Evolutionary conservation across 192 early-diverging fungal species (phyloP), one percentile per base, ranked within the genome.

Genomic region (Paraglomus brasilianum): DNA sequence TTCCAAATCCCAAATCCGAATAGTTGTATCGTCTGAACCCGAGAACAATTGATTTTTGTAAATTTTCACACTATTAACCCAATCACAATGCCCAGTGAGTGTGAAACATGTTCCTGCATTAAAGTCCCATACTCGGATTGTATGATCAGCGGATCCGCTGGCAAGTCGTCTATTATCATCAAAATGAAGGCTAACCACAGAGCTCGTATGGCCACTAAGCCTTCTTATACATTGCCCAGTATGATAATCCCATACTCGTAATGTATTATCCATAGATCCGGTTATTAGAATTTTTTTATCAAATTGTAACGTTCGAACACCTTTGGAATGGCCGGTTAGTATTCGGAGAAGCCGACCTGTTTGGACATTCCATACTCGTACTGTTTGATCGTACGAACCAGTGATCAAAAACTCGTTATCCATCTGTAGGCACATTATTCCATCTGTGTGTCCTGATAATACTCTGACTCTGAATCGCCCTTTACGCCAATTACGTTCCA

Each of bases 401-500:
- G 93, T 92, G 39, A 95, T 91, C 62, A 95, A 80, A 46, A 90
- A 82, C 8, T 74, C 69, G 36, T 52, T 66, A 22, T 73, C 55
- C 61, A 94, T 93, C 70, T 98, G 93, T 5, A 95, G 81, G 57
- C 88, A 92, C 83, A 94, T 89, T 39, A 98, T 87, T 60, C 91
- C 92, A 76, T 97, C 95, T 4, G 87, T 86, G 72, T 98, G 96
- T 22, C 92, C 94, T 8, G 74, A 75, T 8, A 95, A 78, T 11
- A 81, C 80, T 8, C 80, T 85, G 56, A 83, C 71, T 11, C 74
- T 75, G 75, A 87, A 96, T 56, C 87, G 87, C 66, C 88, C 88
- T 64, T 87, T 87, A 60, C 95, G 81, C 97, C 97, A 99, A 80
- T 97, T 96, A 30, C 94, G 89, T 72, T 92, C 95, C 5, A 99